A percentile compares a stretch with the other conserved stretches of the same genome.
phyloP scores from a whole-genome alignment of 805 yeast species.

The Candida incommunis region DNA sequence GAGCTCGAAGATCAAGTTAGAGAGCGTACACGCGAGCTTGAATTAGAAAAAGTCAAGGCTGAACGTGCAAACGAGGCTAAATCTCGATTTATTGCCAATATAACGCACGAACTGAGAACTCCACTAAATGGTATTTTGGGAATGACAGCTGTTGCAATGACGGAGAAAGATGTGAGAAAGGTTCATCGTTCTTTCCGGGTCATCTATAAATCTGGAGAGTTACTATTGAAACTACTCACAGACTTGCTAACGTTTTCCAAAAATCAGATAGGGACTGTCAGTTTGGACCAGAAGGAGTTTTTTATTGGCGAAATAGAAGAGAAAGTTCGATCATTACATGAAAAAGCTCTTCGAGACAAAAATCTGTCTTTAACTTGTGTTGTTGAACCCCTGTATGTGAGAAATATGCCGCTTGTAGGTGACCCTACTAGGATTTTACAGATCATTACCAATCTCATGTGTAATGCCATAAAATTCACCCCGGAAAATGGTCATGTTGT shows the following conservation, averaged over 20 bases:
- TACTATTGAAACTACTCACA: slow-evolving; percentile 75
- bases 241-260: slow-evolving; percentile 87
- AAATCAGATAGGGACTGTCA: slow-evolving; percentile 72
- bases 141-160: slow-evolving; percentile 89
- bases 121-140: slow-evolving; percentile 95
- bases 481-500: slow-evolving; percentile 75
- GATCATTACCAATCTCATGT: slow-evolving; percentile 81
- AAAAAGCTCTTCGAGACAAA: slow-evolving; percentile 53
- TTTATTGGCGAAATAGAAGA: slow-evolving; percentile 66
- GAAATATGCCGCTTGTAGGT: slow-evolving; percentile 51
- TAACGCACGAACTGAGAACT: slow-evolving; percentile 86
- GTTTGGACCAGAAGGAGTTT: slow-evolving; percentile 72
- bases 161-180: slow-evolving; percentile 49
- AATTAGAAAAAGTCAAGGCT: slow-evolving; percentile 74
- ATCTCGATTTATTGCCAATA: slow-evolving; percentile 83
- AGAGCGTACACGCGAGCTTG: slow-evolving; percentile 74
- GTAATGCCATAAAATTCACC: slow-evolving; percentile 84
- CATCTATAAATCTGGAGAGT: slow-evolving; percentile 76
- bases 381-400: slow-evolving; percentile 24
- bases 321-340: slow-evolving; percentile 76
- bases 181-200: slow-evolving; percentile 66
- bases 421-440: slow-evolving; percentile 86
- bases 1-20: slow-evolving; percentile 79
- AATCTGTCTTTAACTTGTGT: slow-evolving; percentile 31
- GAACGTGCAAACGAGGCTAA: slow-evolving; percentile 95